These are phyloP conservation scores for Fusarium sp. DNA, from an alignment of 2,329 filamentous ascomycete species.

Conservation along the genomic window DNA sequence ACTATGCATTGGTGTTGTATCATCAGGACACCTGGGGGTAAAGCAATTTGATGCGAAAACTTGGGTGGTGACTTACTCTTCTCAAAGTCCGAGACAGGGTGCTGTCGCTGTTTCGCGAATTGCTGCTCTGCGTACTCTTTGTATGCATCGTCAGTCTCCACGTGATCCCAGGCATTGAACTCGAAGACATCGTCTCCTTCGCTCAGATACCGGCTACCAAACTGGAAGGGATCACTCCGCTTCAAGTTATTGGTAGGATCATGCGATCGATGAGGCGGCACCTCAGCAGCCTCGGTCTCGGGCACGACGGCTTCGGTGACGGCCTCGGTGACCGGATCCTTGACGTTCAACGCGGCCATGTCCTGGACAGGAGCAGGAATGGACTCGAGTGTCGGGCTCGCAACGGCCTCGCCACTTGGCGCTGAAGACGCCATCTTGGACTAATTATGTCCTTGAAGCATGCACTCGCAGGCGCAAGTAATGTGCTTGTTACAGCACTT, in stretches of 20 bases:
- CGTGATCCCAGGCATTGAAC: slow-evolving; percentile 99
- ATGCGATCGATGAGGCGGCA: slow-evolving; percentile 76
- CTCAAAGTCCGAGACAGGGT: slow-evolving; percentile 93
- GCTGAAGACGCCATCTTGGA: slow-evolving; percentile 43
- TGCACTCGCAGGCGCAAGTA: slow-evolving; percentile 43
- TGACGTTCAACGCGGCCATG: slow-evolving; percentile 46
- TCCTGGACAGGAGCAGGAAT: slow-evolving; percentile 39
- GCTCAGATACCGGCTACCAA: slow-evolving; percentile 87
- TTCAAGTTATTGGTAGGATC: slow-evolving; percentile 81
- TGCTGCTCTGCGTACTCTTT: slow-evolving; percentile 87
- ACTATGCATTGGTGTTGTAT: slow-evolving; percentile 74
- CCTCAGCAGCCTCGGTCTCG: slow-evolving; percentile 36
- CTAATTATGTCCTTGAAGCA: slow-evolving; percentile 34
- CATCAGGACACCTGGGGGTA: slow-evolving; percentile 61
- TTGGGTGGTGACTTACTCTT: slow-evolving; percentile 68
- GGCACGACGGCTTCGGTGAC: slow-evolving; percentile 23
- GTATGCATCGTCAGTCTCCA: slow-evolving; percentile 91
- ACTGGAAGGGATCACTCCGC: slow-evolving; percentile 92
- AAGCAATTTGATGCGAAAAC: slow-evolving; percentile 3
- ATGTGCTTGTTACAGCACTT: slow-evolving; percentile 35
- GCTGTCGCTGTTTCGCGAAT: slow-evolving; percentile 83
- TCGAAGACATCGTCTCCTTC: slow-evolving; percentile 92
- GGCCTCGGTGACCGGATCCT: slow-evolving; percentile 40
- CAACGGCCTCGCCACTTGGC: slow-evolving; percentile 41
- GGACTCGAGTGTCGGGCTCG: slow-evolving; percentile 32